Evolutionary conservation across 2,329 filamentous ascomycete genomes (phyloP), one percentile per base, ranked within the genome.

Genomic region (Hypoxylon sp.): DNA sequence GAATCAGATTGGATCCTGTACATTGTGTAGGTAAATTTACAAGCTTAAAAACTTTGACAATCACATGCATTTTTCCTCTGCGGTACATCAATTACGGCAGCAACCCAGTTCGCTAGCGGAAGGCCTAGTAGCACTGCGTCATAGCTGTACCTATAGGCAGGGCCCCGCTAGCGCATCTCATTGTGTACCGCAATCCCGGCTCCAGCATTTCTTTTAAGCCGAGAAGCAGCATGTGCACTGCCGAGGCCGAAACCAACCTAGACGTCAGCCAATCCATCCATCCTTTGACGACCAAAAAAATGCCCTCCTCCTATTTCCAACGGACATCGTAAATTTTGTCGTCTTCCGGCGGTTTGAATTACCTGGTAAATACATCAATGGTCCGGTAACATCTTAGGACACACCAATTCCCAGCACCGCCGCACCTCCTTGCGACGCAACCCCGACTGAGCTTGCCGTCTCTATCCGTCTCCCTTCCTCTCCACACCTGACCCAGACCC

Each of bases 211-310:
- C 31, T 51, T 61, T 65, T 62, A 31, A 70, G 65, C 68, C 68
- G 64, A 68, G 54, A 63, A 48, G 48, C 55, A 57, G 33, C 68
- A 70, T 70, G 68, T 70, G 68, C 68, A 64, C 59, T 70, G 61
- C 68, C 68, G 65, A 70, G 65, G 62, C 65, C 61, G 55, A 70
- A 37, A 44, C 17, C 17, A 55, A 44, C 54, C 50, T 44, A 50
- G 49, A 56, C 60, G 33, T 61, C 64, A 61, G 53, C 30, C 31
- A 57, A 25, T 35, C 40, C 54, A 25, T 35, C 40, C 54, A 46
- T 57, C 11, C 55, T 57, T 48, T 44, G 10, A 57, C 10, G 13
- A 14, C 30, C 40, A 31, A 66, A 51, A 56, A 66, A 51, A 56
- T 51, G 64, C 6, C 6, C 48, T 55, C 30, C 48, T 66, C 20